Evolutionary conservation across 148 eudicot species (phyloP).

Genomic region (Rhododendron ovatum): DNA sequence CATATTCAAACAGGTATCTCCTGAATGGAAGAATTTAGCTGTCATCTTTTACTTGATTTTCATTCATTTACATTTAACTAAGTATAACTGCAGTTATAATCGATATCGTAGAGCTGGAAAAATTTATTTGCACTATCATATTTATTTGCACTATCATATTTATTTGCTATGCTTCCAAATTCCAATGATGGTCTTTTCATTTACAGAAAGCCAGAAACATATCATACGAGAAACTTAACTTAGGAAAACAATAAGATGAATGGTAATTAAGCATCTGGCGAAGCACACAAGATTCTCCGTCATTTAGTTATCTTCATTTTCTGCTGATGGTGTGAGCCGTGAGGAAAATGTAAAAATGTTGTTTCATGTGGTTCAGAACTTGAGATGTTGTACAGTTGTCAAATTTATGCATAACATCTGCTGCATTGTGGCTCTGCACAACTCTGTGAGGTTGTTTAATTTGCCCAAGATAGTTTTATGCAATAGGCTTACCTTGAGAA

Average conservation of each 20-base stretch:
- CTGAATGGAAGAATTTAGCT: not conserved
- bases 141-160: not conserved
- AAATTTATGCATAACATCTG: not conserved
- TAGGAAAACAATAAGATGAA: not conserved
- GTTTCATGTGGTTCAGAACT: not conserved
- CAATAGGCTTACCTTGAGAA: not conserved
- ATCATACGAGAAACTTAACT: not conserved
- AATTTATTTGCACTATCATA: not conserved
- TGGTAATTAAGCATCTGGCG: not conserved
- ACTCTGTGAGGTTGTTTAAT: not conserved
- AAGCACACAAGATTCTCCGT: not conserved
- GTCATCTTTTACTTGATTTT: not conserved
- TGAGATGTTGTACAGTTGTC: not conserved
- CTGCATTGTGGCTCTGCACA: not conserved
- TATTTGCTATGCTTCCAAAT: not conserved
- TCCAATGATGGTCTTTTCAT: not conserved
- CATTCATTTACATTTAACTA: not conserved
- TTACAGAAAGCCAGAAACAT: not conserved
- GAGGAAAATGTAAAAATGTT: not conserved
- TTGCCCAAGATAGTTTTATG: not conserved
- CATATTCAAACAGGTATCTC: conserved; percentile 73
- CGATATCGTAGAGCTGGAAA: not conserved
- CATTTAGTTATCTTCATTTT: not conserved
- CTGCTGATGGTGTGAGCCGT: not conserved
- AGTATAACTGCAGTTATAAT: not conserved